Evolutionary conservation across 73 alveolate genomes (phyloP).

Genomic region (Stentor coeruleus): DNA sequence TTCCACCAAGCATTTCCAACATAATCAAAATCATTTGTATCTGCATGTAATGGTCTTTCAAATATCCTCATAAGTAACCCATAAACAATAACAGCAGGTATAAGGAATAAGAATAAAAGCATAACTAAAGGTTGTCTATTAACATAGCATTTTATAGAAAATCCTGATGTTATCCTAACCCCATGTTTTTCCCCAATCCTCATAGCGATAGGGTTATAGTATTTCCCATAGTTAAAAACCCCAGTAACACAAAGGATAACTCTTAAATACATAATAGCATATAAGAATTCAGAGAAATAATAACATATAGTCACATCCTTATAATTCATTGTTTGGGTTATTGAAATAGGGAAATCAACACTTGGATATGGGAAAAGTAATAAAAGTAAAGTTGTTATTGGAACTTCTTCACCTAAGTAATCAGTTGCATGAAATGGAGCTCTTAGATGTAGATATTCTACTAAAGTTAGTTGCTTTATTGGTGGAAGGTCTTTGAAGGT

Average conservation of each 20-base stretch:
- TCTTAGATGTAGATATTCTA: background rate
- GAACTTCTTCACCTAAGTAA: background rate
- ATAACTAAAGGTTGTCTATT: background rate
- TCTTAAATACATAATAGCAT: constrained; percentile 18
- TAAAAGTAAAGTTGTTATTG: background rate
- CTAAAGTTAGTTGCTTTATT: background rate
- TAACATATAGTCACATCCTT: background rate
- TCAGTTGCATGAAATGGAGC: background rate
- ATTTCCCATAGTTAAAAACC: constrained; percentile 17
- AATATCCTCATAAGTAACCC: constrained; percentile 1
- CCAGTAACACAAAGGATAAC: background rate
- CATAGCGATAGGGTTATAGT: background rate
- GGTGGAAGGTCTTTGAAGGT: constrained; percentile 1
- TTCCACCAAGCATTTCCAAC: constrained; percentile 34
- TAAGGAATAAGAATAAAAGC: constrained; percentile 6
- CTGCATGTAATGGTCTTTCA: constrained; percentile 1
- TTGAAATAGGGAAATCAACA: background rate
- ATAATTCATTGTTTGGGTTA: background rate
- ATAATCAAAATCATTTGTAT: constrained; percentile 4
- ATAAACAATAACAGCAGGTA: background rate
- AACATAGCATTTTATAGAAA: background rate
- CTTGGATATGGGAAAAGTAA: background rate
- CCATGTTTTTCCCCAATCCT: background rate
- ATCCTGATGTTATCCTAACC: background rate
- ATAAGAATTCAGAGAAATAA: background rate